Evolutionary conservation across 352 stramenopile species (phyloP).

Genomic region (Phytophthora sp.): DNA sequence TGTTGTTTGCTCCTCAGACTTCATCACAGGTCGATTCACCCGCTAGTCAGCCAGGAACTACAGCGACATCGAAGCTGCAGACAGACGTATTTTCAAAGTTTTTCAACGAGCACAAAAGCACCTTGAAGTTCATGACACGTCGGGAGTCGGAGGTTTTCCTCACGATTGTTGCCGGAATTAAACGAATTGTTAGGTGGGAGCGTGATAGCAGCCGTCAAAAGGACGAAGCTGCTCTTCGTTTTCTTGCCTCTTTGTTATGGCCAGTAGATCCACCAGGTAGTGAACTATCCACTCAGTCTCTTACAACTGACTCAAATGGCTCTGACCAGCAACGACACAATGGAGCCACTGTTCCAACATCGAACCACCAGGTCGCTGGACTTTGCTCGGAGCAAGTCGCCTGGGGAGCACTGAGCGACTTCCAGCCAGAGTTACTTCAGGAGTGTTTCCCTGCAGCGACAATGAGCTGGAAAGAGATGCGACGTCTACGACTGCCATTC

Average conservation of each 20-base stretch:
- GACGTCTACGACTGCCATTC: conserved; percentile 71
- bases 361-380: conserved; percentile 19
- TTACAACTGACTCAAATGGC: not conserved
- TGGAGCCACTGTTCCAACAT: not conserved
- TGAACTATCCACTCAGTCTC: not conserved
- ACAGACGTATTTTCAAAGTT: conserved; percentile 49
- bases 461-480: conserved; percentile 77
- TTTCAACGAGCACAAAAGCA: conserved; percentile 60
- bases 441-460: conserved; percentile 59
- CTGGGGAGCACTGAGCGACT: conserved; percentile 73
- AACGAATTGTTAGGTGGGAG: conserved; percentile 71
- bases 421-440: conserved; percentile 69
- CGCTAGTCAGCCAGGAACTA: not conserved
- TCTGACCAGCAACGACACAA: conserved; percentile 14
- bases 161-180: conserved; percentile 51
- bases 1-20: conserved; percentile 57
- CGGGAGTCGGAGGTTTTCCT: conserved; percentile 56
- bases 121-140: conserved; percentile 57
- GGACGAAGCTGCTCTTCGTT: conserved; percentile 76
- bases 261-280: conserved; percentile 36
- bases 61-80: conserved; percentile 46
- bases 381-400: conserved; percentile 83
- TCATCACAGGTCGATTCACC: conserved; percentile 9
- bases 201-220: conserved; percentile 57
- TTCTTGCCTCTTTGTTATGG: conserved; percentile 76